These are phyloP conservation scores for Citrus cavaleriei DNA, from an alignment of 345 rosid genomes.

Conservation along the genomic window DNA sequence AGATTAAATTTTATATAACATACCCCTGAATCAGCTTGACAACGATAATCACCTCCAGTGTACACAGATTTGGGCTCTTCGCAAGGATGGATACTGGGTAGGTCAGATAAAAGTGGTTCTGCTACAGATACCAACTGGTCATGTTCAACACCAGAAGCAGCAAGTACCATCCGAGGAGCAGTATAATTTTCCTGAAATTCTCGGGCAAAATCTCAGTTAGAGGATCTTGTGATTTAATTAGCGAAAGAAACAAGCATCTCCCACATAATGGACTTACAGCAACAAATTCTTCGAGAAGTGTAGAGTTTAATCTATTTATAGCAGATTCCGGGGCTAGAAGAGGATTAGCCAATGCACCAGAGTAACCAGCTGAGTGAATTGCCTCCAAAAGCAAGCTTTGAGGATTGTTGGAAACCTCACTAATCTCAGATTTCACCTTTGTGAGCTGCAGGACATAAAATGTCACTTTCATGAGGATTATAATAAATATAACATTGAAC, in stretches of 20 bases:
- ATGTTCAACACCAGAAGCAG: conserved; percentile 83
- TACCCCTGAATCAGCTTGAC: conserved; percentile 83
- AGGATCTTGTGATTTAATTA: background rate
- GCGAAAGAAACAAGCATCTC: conserved; percentile 7
- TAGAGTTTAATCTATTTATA: conserved; percentile 42
- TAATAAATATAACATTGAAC: background rate
- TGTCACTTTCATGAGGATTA: background rate
- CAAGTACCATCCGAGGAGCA: conserved; percentile 78
- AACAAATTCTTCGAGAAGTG: conserved; percentile 70
- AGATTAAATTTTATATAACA: conserved; percentile 2
- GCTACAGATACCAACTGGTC: conserved; percentile 72
- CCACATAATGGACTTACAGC: conserved; percentile 43
- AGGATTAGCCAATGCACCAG: conserved; percentile 88
- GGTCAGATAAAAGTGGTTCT: conserved; percentile 84
- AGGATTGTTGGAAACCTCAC: conserved; percentile 66
- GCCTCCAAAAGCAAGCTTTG: conserved; percentile 77
- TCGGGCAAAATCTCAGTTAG: conserved; percentile 12
- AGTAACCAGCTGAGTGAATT: conserved; percentile 78
- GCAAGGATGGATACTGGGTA: conserved; percentile 42
- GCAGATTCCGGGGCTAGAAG: conserved; percentile 83
- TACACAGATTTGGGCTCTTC: conserved; percentile 72
- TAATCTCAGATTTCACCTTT: conserved; percentile 65
- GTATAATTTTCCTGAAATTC: conserved; percentile 70
- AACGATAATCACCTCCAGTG: conserved; percentile 86
- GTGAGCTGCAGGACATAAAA: conserved; percentile 46